Conservation (phyloP, 345 rosid genomes). For the Moringa oleifera region DNA sequence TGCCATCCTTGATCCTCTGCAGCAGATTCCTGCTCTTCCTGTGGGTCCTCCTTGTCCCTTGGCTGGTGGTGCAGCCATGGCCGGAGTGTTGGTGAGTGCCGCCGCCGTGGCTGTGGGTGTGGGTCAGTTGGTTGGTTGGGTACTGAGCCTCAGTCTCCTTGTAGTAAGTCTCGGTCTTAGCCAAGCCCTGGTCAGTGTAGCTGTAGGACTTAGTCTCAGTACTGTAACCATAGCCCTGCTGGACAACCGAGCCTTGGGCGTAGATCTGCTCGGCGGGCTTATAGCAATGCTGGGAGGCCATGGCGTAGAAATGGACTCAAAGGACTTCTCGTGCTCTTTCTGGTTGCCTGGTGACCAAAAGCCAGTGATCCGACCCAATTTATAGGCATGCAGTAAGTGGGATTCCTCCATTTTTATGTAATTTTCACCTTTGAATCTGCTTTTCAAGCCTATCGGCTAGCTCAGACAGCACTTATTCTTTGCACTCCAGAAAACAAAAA, state of each 20-base stretch:
- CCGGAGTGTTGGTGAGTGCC: slow-evolving; percentile 5
- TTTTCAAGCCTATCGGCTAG: slow-evolving; percentile 3
- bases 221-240: slow-evolving; percentile 1
- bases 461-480: slow-evolving; percentile 11
- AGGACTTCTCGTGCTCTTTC: neutral
- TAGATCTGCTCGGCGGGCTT: slow-evolving; percentile 14
- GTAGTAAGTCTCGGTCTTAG: neutral
- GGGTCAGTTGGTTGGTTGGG: neutral
- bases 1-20: slow-evolving; percentile 28
- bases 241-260: too few species aligned
- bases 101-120: neutral
- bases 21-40: slow-evolving; percentile 20
- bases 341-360: neutral
- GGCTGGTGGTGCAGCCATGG: slow-evolving; percentile 1
- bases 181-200: neutral
- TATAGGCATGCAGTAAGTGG: slow-evolving; percentile 17
- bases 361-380: neutral
- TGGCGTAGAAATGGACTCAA: neutral
- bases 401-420: neutral
- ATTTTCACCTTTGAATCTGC: slow-evolving; percentile 16
- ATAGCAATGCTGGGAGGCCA: slow-evolving; percentile 31
- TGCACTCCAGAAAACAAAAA: too few species aligned
- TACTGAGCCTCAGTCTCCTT: neutral
- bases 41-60: slow-evolving; percentile 13
- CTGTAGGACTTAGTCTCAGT: slow-evolving; percentile 7